Evolutionary conservation across 78 protist species (phyloP).

Genomic region (Paulinella micropora): DNA sequence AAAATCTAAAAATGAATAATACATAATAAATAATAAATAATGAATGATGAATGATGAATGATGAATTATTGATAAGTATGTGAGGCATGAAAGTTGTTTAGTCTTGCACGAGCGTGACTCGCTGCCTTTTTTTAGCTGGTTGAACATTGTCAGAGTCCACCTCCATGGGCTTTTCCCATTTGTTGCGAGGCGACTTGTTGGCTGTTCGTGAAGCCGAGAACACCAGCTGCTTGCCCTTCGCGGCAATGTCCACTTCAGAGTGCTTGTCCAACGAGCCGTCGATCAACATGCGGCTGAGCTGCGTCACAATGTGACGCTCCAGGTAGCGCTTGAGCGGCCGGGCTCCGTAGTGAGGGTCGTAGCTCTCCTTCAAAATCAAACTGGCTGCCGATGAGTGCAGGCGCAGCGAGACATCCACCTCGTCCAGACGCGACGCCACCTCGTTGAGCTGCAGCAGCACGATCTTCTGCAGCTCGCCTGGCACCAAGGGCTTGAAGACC

Average conservation of each 20-base stretch:
- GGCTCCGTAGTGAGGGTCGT: constrained; percentile 81
- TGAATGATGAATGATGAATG: no score
- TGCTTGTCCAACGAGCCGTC: neutral
- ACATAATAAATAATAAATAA: no score
- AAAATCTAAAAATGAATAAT: no score
- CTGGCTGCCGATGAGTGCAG: constrained; percentile 34
- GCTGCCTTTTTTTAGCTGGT: no score
- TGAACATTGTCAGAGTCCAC: no score
- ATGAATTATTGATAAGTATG: no score
- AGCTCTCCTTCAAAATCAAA: constrained; percentile 28
- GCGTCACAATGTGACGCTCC: constrained; percentile 68
- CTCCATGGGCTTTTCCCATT: no score
- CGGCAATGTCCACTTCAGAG: neutral
- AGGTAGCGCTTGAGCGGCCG: constrained; percentile 78
- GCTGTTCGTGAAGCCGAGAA: no score
- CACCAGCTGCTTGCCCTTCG: no score
- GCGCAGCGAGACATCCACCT: constrained; percentile 36
- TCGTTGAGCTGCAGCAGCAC: constrained; percentile 26
- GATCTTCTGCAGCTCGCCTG: neutral
- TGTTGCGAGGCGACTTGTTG: no score
- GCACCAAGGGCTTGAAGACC: constrained; percentile 13
- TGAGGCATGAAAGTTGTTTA: no score
- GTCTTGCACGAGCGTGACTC: no score
- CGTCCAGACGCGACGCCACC: constrained; percentile 53
- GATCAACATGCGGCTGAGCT: constrained; percentile 34